A percentile compares a stretch with the other conserved stretches of the same genome.
Conservation (phyloP, 768 basidiomycete genomes). For the Thelephora ganbajun region DNA sequence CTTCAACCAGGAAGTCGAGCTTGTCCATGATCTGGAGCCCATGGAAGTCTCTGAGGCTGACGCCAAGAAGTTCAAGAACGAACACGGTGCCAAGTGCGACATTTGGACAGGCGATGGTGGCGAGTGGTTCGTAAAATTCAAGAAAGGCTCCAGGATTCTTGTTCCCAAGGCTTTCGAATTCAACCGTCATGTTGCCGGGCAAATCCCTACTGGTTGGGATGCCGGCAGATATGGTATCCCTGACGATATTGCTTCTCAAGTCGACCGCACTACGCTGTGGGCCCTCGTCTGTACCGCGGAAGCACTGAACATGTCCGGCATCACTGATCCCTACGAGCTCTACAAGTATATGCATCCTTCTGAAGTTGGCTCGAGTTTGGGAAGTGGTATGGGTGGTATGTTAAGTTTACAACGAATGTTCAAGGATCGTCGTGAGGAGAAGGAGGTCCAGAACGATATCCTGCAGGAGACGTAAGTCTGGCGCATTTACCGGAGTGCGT, state of each 20-base stretch:
- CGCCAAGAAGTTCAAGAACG: slow-evolving; percentile 88
- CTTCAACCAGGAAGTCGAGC: slow-evolving; percentile 94
- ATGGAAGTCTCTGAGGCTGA: slow-evolving; percentile 87
- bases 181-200: slow-evolving; percentile 88
- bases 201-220: slow-evolving; percentile 95
- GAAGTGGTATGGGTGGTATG: slow-evolving; percentile 97
- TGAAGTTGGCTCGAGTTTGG: slow-evolving; percentile 86
- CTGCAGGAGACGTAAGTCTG: slow-evolving; percentile 85
- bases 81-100: slow-evolving; percentile 95
- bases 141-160: slow-evolving; percentile 88
- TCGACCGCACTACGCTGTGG: slow-evolving; percentile 89
- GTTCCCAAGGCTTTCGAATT: slow-evolving; percentile 95
- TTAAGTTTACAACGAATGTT: slow-evolving; percentile 92
- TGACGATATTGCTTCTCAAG: slow-evolving; percentile 88
- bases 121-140: slow-evolving; percentile 98
- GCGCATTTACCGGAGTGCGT: neutral
- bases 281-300: slow-evolving; percentile 89
- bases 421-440: slow-evolving; percentile 96
- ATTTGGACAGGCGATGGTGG: slow-evolving; percentile 84
- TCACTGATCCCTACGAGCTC: slow-evolving; percentile 95
- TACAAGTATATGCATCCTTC: slow-evolving; percentile 96
- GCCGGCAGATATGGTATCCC: slow-evolving; percentile 96
- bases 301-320: slow-evolving; percentile 90
- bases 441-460: slow-evolving; percentile 96
- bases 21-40: slow-evolving; percentile 91